Evolutionary conservation across 129 eudicot species (phyloP), one percentile per base, ranked within the genome.

Genomic region (Scalesia atractyloides): DNA sequence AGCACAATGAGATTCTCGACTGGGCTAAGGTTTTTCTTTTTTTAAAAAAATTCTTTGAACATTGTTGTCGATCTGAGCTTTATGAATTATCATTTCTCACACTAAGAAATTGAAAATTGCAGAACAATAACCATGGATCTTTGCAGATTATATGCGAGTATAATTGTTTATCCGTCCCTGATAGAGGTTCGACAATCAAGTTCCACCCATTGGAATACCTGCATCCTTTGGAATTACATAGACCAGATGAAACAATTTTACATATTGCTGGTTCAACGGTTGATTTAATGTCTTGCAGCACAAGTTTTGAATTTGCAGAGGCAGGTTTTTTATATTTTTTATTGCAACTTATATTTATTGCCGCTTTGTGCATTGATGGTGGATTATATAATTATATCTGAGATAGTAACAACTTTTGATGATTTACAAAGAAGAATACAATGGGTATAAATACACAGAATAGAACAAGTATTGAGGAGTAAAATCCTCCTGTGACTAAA

Each of bases 241-340:
- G 99, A 82, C 89, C 94, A 20, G 96, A 87, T 85, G 95, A 85
- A 80, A 78, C 83, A 74, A 81, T 83, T 70, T 75, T 88, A 70
- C 81, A 76, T 66, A 64, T 95, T 69, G 85, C 94, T 73, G 97
- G 97, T 72, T 86, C 96, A 76, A 73, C 81, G 47, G 81, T 95
- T 75, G 97, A 95, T 78, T 80, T 88, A 81, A 85, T 78, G 85
- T 86, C 97, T 53, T 95, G 96, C 79, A 86, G 79, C 58, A 84
- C 96, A 19, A 86, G 95, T 85, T 83, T 86, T 83, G 99, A 95
- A 79, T 66, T 83, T n/a, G 96, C 94, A 63, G 99, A 95, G 97
- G 99, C 82, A 69, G 66, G 76, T 69, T 52, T 43, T 39, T 52
- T 57, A 39, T 71, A 30, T 53, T 41, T 36, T 36, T 34, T 61